Base-by-base conservation (phyloP, 768 basidiomycete species). In the Rhizopogon roseolus region DNA sequence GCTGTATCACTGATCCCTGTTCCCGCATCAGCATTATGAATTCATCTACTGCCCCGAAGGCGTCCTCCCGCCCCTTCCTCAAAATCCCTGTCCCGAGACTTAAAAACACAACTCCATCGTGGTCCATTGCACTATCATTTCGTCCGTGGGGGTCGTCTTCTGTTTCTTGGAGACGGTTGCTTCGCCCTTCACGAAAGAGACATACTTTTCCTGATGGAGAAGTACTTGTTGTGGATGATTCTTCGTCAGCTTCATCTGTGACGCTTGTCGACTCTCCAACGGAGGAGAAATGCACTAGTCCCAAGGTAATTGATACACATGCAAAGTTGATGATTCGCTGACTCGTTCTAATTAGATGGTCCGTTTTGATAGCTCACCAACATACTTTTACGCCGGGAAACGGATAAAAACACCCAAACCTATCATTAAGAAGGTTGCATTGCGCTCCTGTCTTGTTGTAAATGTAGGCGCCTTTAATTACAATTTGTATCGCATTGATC, bases 391-490 rank as follows among this genome's bases (percentile, higher is more conserved):
- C 8, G 57, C 54, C 6, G 64, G 16, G 27, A 6, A 52, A 19
- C 60, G 66, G 42, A 57, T 68, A 5, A 59, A 52, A 6, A 56
- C 54, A 32, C 56, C 38, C 17, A 60, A 49, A 19, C 57, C 44
- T 19, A 52, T 59, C 29, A 54, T 53, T 19, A 14, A 4, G 27
- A 50, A 56, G 28, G 60, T 62, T 43, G 62, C 58, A 48, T 38
- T 52, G 27, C 68, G 68, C 1, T 62, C 68, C n/a, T 68, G 66
- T 54, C 66, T 68, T 5, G 49, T 66, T 9, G 34, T 59, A 19
- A 60, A 66, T 16, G 66, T 68, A 41, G 11, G 66, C 2, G 32
- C 34, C 25, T 10, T 36, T 38, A 38, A 6, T 22, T 17, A 36
- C 37, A 8, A 11, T 36, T 36, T 5, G 6, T 37, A 41, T 5